Evolutionary conservation across 352 stramenopile genomes (phyloP).

Genomic region (Phytophthora meadii): DNA sequence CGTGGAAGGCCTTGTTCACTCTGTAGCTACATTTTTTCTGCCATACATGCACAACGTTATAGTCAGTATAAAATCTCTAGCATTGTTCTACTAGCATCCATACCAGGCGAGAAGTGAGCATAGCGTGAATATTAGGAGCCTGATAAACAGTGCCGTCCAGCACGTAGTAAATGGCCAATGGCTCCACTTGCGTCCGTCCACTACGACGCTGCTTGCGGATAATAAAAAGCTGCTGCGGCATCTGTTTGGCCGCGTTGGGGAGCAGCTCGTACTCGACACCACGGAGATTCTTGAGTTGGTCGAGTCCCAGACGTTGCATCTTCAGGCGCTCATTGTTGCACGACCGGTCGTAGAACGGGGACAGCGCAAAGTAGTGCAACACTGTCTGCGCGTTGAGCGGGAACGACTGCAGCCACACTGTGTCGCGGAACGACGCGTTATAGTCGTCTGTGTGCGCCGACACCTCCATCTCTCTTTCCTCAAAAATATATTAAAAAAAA

Average conservation of each 20-base stretch:
- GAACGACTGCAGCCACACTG: slow-evolving; percentile 88
- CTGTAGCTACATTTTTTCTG: slow-evolving; percentile 90
- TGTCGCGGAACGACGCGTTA: slow-evolving; percentile 89
- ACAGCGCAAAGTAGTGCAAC: slow-evolving; percentile 89
- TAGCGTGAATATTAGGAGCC: slow-evolving; percentile 88
- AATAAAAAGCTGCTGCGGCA: slow-evolving; percentile 88
- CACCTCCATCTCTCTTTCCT: slow-evolving; percentile 61
- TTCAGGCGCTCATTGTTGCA: slow-evolving; percentile 92
- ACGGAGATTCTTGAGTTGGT: slow-evolving; percentile 89
- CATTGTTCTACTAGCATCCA: slow-evolving; percentile 10
- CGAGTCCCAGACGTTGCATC: slow-evolving; percentile 88
- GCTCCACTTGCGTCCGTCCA: slow-evolving; percentile 77
- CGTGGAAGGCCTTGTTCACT: slow-evolving; percentile 86
- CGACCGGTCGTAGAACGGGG: slow-evolving; percentile 88
- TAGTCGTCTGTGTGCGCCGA: slow-evolving; percentile 84
- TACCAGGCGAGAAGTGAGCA: slow-evolving; percentile 88
- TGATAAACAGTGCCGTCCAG: slow-evolving; percentile 89
- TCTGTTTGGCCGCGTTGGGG: slow-evolving; percentile 82
- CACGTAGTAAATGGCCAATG: slow-evolving; percentile 90
- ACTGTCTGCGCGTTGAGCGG: slow-evolving; percentile 85
- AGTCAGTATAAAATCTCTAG: slow-evolving; percentile 3
- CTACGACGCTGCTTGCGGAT: slow-evolving; percentile 88
- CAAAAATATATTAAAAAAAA: no score
- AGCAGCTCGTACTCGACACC: slow-evolving; percentile 91
- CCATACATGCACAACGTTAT: slow-evolving; percentile 1